phyloP scores from a whole-genome alignment of 78 protist genomes.

The Guillardia theta region DNA sequence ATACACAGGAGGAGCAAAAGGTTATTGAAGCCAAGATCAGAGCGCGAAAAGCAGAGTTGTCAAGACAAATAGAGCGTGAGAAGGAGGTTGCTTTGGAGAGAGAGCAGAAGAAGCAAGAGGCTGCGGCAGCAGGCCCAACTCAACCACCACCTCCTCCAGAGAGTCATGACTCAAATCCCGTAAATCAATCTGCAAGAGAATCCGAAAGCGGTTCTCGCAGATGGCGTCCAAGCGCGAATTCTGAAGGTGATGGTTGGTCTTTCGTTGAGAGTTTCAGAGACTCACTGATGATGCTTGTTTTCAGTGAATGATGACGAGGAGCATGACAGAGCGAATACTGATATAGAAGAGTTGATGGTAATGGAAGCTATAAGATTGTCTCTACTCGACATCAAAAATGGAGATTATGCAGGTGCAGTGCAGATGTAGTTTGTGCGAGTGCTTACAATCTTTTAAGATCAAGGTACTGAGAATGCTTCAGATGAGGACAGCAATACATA shows the following conservation, averaged over 20 bases:
- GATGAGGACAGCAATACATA: too few relatives aligned
- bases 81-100: background rate
- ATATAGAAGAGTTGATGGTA: constrained; percentile 37
- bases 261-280: too few relatives aligned
- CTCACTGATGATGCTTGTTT: too few relatives aligned
- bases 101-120: background rate
- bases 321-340: background rate
- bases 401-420: too few relatives aligned
- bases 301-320: background rate
- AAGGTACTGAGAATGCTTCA: too few relatives aligned
- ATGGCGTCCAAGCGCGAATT: too few relatives aligned
- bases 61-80: background rate
- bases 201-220: too few relatives aligned
- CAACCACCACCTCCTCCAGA: background rate
- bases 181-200: too few relatives aligned
- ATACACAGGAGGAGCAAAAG: constrained; percentile 35
- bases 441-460: too few relatives aligned
- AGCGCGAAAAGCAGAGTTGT: background rate
- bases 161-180: too few relatives aligned
- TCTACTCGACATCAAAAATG: background rate
- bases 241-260: too few relatives aligned
- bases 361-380: constrained; percentile 39
- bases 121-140: background rate
- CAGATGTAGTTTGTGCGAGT: too few relatives aligned
- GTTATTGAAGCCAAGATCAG: constrained; percentile 19